Base-by-base conservation (phyloP, 2,329 filamentous ascomycete species). In the Stachybotrys echinatus region DNA sequence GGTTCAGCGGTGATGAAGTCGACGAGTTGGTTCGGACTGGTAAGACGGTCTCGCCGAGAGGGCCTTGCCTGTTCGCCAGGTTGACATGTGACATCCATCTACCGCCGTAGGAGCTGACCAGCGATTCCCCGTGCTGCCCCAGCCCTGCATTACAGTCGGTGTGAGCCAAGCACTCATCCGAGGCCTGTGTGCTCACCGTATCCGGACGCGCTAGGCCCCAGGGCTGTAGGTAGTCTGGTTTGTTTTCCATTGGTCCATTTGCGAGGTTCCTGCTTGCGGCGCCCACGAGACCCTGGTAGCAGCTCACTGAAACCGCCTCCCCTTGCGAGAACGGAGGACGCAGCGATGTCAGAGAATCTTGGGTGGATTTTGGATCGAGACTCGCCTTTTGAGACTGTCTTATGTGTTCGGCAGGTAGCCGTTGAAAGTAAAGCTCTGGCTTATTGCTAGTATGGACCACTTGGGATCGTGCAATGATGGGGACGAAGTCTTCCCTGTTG, bases 11-110 rank as follows among this genome's bases (percentile, higher is more conserved):
- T 1, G 66, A 67, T 1, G 66, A 67, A 8, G 61, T 54, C 2
- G 65, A 67, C 3, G 66, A 65, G 38, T 47, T 61, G 38, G 65
- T 68, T 10, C 66, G 63, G 48, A 68, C 65, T 3, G 65, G 64
- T 3, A 69, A 52, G 8, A 52, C 43, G n/a, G n/a, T n/a, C 5
- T 18, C 23, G 12, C 20, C 23, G n/a, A 19, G 12, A 23, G 42
- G 20, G 17, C 3, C 20, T 44, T 44, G 42, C 4, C 21, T 22
- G 17, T 44, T 21, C 20, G 27, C 14, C 27, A 8, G 27, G 27
- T 34, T 34, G 27, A 14, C n/a, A 14, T 14, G 27, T 5, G 27
- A 14, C 14, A 34, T 34, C 27, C 27, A 34, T 34, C 27, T 34
- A 8, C 14, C 14, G 27, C 10, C 27, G 5, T 34, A 34, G 10